Conservation (phyloP, 768 basidiomycete species). For the Termitomyces sp. region DNA sequence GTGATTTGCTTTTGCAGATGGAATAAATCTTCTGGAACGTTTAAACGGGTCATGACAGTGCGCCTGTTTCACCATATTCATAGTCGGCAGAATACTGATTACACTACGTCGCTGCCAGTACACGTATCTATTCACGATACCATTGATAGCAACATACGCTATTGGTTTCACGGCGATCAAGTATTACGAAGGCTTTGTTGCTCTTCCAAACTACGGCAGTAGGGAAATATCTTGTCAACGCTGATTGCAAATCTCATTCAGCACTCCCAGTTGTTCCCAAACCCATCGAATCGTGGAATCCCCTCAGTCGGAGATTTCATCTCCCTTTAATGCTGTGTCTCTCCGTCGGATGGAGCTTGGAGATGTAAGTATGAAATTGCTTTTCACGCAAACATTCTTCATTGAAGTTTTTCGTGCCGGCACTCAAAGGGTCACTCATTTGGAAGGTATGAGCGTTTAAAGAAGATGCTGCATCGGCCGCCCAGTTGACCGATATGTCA, state of each 20-base stretch:
- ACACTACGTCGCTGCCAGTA: conserved; percentile 37
- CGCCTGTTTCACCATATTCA: conserved; percentile 14
- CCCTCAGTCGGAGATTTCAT: conserved; percentile 37
- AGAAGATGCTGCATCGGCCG: background rate
- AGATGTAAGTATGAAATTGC: conserved; percentile 48
- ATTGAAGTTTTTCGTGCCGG: background rate
- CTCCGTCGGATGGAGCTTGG: conserved; percentile 64
- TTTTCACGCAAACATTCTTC: background rate
- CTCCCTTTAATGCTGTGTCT: conserved; percentile 63
- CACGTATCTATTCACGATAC: conserved; percentile 60
- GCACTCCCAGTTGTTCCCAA: conserved; percentile 50
- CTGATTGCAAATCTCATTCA: background rate
- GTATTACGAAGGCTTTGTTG: conserved; percentile 59
- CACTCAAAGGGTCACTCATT: conserved; percentile 57
- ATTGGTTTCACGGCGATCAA: conserved; percentile 68
- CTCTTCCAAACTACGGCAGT: conserved; percentile 42
- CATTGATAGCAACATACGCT: conserved; percentile 51
- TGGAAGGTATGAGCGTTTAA: conserved; percentile 51
- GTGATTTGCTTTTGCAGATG: conserved; percentile 37
- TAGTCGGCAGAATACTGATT: background rate
- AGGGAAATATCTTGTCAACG: conserved; percentile 19
- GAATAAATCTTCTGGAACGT: conserved; percentile 66
- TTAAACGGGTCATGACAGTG: conserved; percentile 68
- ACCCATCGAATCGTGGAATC: conserved; percentile 55
- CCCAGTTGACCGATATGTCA: background rate